Conservation (phyloP, 495 filamentous ascomycete genomes). For the Aspergillus campestris region DNA sequence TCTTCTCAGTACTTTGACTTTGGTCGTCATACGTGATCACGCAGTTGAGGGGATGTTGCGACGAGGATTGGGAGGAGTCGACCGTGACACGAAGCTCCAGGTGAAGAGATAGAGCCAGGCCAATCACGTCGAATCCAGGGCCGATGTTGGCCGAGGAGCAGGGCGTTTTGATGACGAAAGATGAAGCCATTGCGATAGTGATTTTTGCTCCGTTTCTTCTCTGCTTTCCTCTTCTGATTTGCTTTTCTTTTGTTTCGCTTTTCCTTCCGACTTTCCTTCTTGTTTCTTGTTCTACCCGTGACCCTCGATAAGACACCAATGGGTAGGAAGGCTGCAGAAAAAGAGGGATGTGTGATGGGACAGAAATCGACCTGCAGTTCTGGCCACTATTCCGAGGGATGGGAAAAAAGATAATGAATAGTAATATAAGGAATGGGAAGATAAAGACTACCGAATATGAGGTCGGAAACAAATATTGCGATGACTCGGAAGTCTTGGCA, state of each 20-base stretch:
- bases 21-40: slow-evolving; percentile 80
- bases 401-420: no score
- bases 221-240: neutral
- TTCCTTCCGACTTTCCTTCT: neutral
- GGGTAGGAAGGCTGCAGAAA: no score
- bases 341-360: no score
- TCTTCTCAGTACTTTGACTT: slow-evolving; percentile 61
- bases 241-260: neutral
- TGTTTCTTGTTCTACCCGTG: neutral
- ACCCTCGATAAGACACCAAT: neutral
- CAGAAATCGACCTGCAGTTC: no score
- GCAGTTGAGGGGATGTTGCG: slow-evolving; percentile 69
- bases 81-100: slow-evolving; percentile 76
- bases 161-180: slow-evolving; percentile 58
- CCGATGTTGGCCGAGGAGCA: slow-evolving; percentile 95
- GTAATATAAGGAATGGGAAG: no score
- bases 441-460: no score
- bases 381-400: no score
- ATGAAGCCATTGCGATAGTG: slow-evolving; percentile 20
- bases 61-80: slow-evolving; percentile 42
- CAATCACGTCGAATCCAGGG: slow-evolving; percentile 95
- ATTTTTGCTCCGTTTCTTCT: slow-evolving; percentile 1
- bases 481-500: no score
- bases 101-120: slow-evolving; percentile 82
- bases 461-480: no score